phyloP scores from a whole-genome alignment of 1,284 basidiomycete genomes.

The Inonotus hispidus region DNA sequence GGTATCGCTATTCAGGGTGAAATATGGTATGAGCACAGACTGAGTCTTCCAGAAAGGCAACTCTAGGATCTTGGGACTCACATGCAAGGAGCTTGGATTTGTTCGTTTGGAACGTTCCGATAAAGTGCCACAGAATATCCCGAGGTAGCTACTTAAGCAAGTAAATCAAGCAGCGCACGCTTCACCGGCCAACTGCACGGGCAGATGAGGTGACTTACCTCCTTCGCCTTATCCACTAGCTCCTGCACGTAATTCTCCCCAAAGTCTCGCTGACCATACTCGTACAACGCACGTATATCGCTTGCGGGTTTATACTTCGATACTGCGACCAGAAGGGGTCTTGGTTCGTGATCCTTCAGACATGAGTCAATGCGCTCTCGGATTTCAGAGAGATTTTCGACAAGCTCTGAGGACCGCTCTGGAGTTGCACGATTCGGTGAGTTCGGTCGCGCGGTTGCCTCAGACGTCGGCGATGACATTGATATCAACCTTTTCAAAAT shows the following conservation, averaged over 20 bases:
- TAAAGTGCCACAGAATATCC: conserved; percentile 95
- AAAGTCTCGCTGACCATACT: conserved; percentile 82
- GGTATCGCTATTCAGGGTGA: conserved; percentile 59
- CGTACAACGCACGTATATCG: conserved; percentile 81
- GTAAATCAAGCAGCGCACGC: not conserved
- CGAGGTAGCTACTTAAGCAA: conserved; percentile 54
- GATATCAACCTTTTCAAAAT: not conserved
- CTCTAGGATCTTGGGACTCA: conserved; percentile 33
- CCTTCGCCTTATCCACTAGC: conserved; percentile 80
- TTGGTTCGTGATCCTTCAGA: not conserved
- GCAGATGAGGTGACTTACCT: conserved; percentile 42
- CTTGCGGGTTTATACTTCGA: conserved; percentile 92
- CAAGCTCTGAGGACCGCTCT: conserved; percentile 44
- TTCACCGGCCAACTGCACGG: not conserved
- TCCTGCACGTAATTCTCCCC: conserved; percentile 99
- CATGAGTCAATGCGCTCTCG: conserved; percentile 38
- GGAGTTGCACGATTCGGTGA: conserved; percentile 5
- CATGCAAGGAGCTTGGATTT: conserved; percentile 90
- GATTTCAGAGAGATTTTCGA: conserved; percentile 46
- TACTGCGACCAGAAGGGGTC: conserved; percentile 74
- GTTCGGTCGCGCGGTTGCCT: not conserved
- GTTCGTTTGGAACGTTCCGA: conserved; percentile 92
- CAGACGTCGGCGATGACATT: not conserved
- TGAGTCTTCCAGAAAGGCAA: no score
- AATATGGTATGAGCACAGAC: no score